These are phyloP conservation scores for Fraxinus cuspidata DNA, from an alignment of 257 asterid species.

Conservation along the genomic window DNA sequence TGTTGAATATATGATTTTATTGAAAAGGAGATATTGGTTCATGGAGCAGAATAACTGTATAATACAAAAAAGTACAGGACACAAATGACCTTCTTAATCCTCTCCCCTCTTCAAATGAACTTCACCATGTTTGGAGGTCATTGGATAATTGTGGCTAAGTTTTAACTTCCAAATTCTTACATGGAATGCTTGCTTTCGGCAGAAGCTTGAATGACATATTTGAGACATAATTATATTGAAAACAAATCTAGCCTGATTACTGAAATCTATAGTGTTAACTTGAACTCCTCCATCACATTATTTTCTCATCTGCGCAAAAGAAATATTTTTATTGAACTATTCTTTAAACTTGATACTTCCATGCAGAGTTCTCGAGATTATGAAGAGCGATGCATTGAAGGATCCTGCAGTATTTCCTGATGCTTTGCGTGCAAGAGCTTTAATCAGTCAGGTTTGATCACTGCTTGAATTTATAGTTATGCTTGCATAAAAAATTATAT, in stretches of 20 bases:
- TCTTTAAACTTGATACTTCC: conserved; percentile 4
- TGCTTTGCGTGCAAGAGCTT: conserved; percentile 68
- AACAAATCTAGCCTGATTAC: background rate
- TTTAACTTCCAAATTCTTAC: background rate
- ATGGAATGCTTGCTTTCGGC: background rate
- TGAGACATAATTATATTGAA: background rate
- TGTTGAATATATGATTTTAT: background rate
- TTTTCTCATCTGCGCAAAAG: background rate
- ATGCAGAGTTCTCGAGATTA: conserved; percentile 84
- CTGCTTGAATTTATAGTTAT: conserved; percentile 21
- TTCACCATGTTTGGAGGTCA: background rate
- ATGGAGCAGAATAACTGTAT: background rate
- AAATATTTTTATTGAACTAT: background rate
- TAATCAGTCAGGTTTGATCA: conserved; percentile 66
- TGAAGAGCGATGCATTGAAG: conserved; percentile 81
- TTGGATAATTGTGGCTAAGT: background rate
- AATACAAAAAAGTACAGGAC: background rate
- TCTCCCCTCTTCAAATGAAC: background rate
- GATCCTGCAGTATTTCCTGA: conserved; percentile 83
- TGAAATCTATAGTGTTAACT: background rate
- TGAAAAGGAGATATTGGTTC: background rate
- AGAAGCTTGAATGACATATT: background rate
- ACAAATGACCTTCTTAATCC: background rate
- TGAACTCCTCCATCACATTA: background rate
- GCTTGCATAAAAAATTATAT: conserved; percentile 6